A percentile compares a stretch with the other conserved stretches of the same genome.
phyloP scores from a whole-genome alignment of 352 stramenopile genomes.

The Hyaloperonospora brassicae region DNA sequence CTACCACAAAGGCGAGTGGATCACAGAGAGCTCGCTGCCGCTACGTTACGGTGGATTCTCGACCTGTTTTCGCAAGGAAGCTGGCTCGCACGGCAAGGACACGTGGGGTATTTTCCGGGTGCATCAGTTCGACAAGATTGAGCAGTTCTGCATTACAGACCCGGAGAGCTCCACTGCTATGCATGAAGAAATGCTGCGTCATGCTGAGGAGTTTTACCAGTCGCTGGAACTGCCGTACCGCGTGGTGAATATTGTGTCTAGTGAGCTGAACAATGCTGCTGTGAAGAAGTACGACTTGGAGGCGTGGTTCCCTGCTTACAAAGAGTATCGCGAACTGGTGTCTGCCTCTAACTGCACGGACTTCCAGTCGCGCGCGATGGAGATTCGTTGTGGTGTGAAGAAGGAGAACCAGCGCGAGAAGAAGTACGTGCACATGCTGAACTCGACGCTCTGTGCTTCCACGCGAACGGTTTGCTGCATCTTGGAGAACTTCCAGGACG shows the following conservation, averaged over 20 bases:
- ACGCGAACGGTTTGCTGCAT: constrained; percentile 98
- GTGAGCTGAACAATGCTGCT: constrained; percentile 97
- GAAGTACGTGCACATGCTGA: constrained; percentile 99
- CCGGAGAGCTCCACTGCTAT: constrained; percentile 90
- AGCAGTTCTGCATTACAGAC: constrained; percentile 97
- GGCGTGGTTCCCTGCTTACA: constrained; percentile 98
- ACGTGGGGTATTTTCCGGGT: constrained; percentile 99
- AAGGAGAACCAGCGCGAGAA: constrained; percentile 92
- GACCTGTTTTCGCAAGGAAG: constrained; percentile 99
- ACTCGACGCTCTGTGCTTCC: constrained; percentile 97
- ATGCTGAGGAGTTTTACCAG: constrained; percentile 98
- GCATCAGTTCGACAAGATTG: constrained; percentile 99
- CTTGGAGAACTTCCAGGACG: constrained; percentile 98
- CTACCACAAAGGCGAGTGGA: constrained; percentile 93
- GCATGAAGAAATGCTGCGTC: constrained; percentile 88
- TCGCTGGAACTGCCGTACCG: constrained; percentile 96
- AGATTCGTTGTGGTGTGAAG: constrained; percentile 94
- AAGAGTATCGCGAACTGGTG: constrained; percentile 98
- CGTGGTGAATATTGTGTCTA: constrained; percentile 98
- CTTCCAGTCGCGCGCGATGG: constrained; percentile 95
- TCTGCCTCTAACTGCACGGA: constrained; percentile 99
- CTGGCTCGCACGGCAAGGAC: constrained; percentile 96
- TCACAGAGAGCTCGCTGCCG: constrained; percentile 74
- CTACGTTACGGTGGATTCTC: constrained; percentile 93
- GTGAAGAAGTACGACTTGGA: constrained; percentile 99